Conservation (phyloP, 768 basidiomycete genomes). For the Tylopilus intermedius region DNA sequence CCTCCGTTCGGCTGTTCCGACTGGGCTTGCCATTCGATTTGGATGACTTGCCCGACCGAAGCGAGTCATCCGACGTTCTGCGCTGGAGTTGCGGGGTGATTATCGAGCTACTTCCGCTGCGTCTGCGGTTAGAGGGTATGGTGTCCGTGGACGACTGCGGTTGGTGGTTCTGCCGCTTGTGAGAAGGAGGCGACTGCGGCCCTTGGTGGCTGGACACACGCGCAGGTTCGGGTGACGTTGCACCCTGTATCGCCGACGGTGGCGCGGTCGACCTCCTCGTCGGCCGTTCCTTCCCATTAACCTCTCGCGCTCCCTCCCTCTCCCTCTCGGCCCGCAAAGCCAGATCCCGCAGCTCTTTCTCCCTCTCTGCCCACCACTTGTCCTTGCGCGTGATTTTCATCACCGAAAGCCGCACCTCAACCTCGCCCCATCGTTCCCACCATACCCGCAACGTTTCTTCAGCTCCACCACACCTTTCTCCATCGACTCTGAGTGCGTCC, state of each 20-base stretch:
- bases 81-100: conserved; percentile 21
- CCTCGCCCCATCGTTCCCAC: conserved; percentile 63
- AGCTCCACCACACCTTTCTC: conserved; percentile 60
- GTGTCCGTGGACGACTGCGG: conserved; percentile 28
- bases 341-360: conserved; percentile 22
- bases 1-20: conserved; percentile 24
- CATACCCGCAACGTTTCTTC: conserved; percentile 71
- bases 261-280: conserved; percentile 15
- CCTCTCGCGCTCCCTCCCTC: conserved; percentile 8
- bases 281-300: conserved; percentile 14
- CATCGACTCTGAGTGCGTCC: conserved; percentile 73
- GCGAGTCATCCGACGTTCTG: conserved; percentile 37
- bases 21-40: conserved; percentile 25
- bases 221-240: conserved; percentile 16
- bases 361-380: conserved; percentile 33
- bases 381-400: conserved; percentile 33
- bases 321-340: conserved; percentile 17
- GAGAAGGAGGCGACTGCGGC: conserved; percentile 17
- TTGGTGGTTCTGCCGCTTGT: conserved; percentile 25
- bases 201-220: conserved; percentile 26
- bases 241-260: conserved; percentile 10
- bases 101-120: conserved; percentile 24
- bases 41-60: conserved; percentile 37
- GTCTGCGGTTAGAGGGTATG: conserved; percentile 20
- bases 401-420: conserved; percentile 46